These are phyloP conservation scores for Aspergillus vadensis DNA, from an alignment of 2,329 filamentous ascomycete species.

Conservation along the genomic window DNA sequence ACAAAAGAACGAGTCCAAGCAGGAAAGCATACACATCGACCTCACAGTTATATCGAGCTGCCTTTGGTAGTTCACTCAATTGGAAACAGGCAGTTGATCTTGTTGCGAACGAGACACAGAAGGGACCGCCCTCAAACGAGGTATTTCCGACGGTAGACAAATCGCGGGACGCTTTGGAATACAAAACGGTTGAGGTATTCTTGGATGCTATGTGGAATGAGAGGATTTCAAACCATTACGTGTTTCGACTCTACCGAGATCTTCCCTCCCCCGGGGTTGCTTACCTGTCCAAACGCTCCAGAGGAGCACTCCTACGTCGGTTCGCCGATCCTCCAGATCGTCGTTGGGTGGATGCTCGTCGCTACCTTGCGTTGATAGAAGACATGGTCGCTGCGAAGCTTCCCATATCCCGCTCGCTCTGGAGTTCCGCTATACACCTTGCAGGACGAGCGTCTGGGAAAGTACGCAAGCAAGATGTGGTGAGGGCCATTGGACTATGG, in stretches of 20 bases:
- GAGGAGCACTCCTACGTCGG: conserved; percentile 67
- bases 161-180: conserved; percentile 35
- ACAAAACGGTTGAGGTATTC: conserved; percentile 40
- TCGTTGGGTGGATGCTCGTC: conserved; percentile 61
- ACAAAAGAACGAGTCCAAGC: conserved; percentile 18
- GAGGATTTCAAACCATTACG: conserved; percentile 48
- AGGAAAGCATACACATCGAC: conserved; percentile 25
- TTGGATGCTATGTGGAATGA: conserved; percentile 48
- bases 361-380: conserved; percentile 79
- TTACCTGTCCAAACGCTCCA: conserved; percentile 52
- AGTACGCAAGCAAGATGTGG: conserved; percentile 61
- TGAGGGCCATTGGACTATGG: conserved; percentile 77
- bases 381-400: conserved; percentile 78
- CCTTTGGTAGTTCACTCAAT: conserved; percentile 24
- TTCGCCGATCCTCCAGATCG: conserved; percentile 59
- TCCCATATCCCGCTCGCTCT: conserved; percentile 67
- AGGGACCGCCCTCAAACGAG: conserved; percentile 40
- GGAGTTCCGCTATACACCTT: conserved; percentile 82
- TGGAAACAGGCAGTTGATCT: conserved; percentile 41
- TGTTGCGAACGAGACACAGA: conserved; percentile 28
- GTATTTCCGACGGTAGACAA: conserved; percentile 16
- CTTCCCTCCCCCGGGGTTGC: conserved; percentile 57
- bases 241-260: conserved; percentile 57
- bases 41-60: conserved; percentile 27
- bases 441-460: conserved; percentile 69